Evolutionary conservation across 2,329 filamentous ascomycete genomes (phyloP), one percentile per base, ranked within the genome.

Genomic region (Colletotrichum viniferum): DNA sequence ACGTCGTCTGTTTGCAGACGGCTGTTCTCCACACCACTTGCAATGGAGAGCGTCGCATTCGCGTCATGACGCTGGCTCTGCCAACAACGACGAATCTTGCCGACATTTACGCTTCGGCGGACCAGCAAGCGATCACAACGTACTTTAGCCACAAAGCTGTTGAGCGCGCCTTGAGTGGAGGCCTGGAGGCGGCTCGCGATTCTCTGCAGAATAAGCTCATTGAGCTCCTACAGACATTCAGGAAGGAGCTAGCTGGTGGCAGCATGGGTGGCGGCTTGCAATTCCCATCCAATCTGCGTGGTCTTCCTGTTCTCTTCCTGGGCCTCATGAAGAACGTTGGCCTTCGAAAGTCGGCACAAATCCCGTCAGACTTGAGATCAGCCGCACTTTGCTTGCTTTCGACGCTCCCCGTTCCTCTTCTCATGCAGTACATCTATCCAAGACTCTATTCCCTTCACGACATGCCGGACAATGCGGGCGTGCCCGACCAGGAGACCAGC

Each of bases 131-230:
- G 16, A 95, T 99, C 79, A 94, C 96, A 4, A 94, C 95, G 14
- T 98, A 96, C 88, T 98, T 96, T 88, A 96, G 94, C 80, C 97
- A 99, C 90, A 98, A 98, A 88, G 97, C 97, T 18, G 97, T 98
- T 4, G 97, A 99, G 87, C 91, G 95, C 79, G 93, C 94, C 13
- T 88, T 99, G 52, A 94, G 95, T 80, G 95, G 92, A 80, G 96
- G 96, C 52, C 88, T 99, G 67, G 97, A 99, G 80, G 94, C 95
- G 63, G 97, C 97, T 66, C 91, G 97, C 56, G 97, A 99, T 84
- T 94, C 95, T 62, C 89, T 98, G 58, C 96, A 98, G 84, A 92
- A 93, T 78, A 99, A 99, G 89, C 88, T 98, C 56, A 94, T 96
- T 32, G 97, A 99, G 86, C 91, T 99, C 64, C 88, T 99, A 76